Evolutionary conservation across 192 early-diverging fungal genomes (phyloP), one percentile per base, ranked within the genome.

Genomic region (Entomortierella beljakovae): DNA sequence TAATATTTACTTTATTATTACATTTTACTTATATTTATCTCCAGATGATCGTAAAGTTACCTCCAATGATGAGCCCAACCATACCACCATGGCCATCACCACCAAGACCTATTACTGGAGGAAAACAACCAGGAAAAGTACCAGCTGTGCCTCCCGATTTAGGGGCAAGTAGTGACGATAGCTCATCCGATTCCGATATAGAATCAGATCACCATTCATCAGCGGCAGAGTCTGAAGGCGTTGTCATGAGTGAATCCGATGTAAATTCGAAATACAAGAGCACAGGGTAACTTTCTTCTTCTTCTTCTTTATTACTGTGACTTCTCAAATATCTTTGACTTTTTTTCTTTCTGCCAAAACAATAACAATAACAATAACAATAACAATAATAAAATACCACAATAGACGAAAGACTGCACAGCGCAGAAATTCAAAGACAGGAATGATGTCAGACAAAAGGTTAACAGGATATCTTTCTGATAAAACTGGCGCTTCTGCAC

Each of bases 81-180:
- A 35, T 68, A 8, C 65, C 65, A 42, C 16, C 25, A 34, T 68
- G 65, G 65, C 22, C 54, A 2, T 1, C 50, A 33, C 43, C 65
- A 33, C 16, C 65, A 3, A 57, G 65, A 32, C 65, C 65, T 6
- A 32, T 68, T 3, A 68, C 56, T 35, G 65, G 65, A 22, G 65
- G 65, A 16, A 68, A 68, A 29, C 65, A 68, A 43, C 65, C 65
- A 48, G 65, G 65, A 22, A 68, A 68, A 58, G 43, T 68, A 42
- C 65, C 65, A 7, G 42, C 54, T 28, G 65, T 57, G 1, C 65
- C 65, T 10, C 55, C 65, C 0, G 43, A 68, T 35, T 42, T 68
- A 3, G 55, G 33, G 3, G 65, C 48, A 15, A 63, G 48, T 35
- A 63, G 63, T 29, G 63, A 65, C 31, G 63, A 65, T 5, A 42